Base-by-base conservation (phyloP, 1,139 yeast genomes). In the Yamadazyma siamensis region DNA sequence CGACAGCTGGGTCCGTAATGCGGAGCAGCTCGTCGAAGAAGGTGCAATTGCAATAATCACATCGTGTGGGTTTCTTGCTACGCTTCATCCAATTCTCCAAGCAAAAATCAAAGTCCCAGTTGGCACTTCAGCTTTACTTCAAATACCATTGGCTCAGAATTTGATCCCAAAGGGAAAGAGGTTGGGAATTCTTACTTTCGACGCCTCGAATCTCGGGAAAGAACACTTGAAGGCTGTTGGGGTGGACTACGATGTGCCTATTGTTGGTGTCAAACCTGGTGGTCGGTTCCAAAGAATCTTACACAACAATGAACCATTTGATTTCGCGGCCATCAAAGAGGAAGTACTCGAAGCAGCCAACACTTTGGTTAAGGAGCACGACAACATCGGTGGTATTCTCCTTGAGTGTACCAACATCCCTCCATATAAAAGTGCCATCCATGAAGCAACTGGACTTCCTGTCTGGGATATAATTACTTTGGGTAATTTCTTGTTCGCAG, bases 381-480 rank as follows among this genome's bases (percentile, higher is more conserved):
- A 8, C 15, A 26, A 34, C 7, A 39, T 52, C 12, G 49, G 54
- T 13, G 55, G 46, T 2, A 42, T 54, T 31, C 51, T 54, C 6
- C 38, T 54, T 28, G 58, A 52, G 31, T 52, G 59, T 33, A 46
- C 56, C 5, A 51, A 53, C 26, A 51, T 53, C 50, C 54, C 55
- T 13, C 57, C 56, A 15, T 43, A 38, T 23, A 38, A 52, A 13
- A 38, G 31, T 20, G 52, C 49, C 2, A 47, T 58, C 14, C 27
- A 27, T 10, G 27, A 31, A 8, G 29, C 28, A 9, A 21, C 31
- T 18, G 36, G 37, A 3, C 27, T 49, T n/a, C 53, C 54, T 3
- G 53, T 53, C 2, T 53, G 45, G 38, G 56, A 52, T 31, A 51
- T 41, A 5, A 34, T 52, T 2, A 49, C 56, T 11, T 27, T 41